Percentiles rank a stretch among this genome's conserved stretches.
phyloP scores from a whole-genome alignment of 768 basidiomycete genomes.

The Coprinopsis sp. region DNA sequence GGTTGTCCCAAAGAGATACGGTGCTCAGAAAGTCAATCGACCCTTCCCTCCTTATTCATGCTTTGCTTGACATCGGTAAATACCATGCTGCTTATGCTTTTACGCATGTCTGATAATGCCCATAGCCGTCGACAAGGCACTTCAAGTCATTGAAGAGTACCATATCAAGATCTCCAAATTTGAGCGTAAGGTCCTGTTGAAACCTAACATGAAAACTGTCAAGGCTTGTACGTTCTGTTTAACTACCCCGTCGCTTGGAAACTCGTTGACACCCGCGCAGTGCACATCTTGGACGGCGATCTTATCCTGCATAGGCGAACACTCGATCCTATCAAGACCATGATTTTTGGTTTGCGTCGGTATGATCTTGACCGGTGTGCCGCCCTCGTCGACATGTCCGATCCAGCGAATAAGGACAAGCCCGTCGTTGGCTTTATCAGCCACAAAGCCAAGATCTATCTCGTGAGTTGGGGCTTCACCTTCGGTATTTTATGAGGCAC shows the following conservation, averaged over 20 bases:
- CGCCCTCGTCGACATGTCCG: conserved; percentile 47
- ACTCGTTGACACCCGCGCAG: conserved; percentile 27
- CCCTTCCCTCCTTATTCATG: conserved; percentile 63
- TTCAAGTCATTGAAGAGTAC: conserved; percentile 67
- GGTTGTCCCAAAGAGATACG: conserved; percentile 55
- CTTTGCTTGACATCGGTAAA: conserved; percentile 56
- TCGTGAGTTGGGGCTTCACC: conserved; percentile 35
- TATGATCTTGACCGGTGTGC: conserved; percentile 67
- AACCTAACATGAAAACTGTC: conserved; percentile 58
- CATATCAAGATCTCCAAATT: conserved; percentile 58
- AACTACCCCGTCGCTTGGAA: background rate
- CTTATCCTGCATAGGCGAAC: conserved; percentile 71
- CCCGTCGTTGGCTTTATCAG: conserved; percentile 60
- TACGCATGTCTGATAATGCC: background rate
- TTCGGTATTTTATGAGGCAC: background rate
- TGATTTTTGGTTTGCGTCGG: conserved; percentile 62
- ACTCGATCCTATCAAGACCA: conserved; percentile 63
- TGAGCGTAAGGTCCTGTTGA: conserved; percentile 55
- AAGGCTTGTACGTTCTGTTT: conserved; percentile 41
- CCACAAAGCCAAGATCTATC: conserved; percentile 64
- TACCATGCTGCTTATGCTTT: conserved; percentile 1
- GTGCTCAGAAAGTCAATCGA: conserved; percentile 60
- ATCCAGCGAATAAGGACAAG: conserved; percentile 29
- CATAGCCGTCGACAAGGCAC: conserved; percentile 61
- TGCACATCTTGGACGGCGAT: conserved; percentile 75